These are phyloP conservation scores for Kalmanozyma brasiliensis DNA, from an alignment of 1,284 basidiomycete species.

Conservation along the genomic window DNA sequence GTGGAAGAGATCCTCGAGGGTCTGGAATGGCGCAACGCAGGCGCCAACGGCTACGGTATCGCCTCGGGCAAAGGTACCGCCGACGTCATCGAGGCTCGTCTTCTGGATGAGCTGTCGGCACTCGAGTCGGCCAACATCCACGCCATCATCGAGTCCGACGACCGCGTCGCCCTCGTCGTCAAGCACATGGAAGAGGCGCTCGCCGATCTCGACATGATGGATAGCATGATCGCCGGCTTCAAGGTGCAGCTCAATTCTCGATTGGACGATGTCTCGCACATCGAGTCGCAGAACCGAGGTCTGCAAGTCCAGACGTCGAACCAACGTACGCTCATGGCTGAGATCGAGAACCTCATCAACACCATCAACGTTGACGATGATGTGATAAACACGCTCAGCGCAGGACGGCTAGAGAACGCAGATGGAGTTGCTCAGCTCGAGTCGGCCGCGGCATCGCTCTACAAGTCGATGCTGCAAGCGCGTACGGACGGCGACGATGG, in stretches of 20 bases:
- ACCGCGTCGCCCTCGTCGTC: slow-evolving; percentile 84
- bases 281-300: slow-evolving; percentile 95
- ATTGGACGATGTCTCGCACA: slow-evolving; percentile 86
- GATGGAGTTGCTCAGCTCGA: slow-evolving; percentile 79
- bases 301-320: slow-evolving; percentile 98
- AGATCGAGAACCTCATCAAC: slow-evolving; percentile 73
- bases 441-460: slow-evolving; percentile 84
- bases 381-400: slow-evolving; percentile 80
- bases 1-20: slow-evolving; percentile 98
- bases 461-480: slow-evolving; percentile 93
- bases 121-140: slow-evolving; percentile 82
- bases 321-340: slow-evolving; percentile 74
- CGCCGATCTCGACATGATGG: slow-evolving; percentile 83
- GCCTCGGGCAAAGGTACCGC: slow-evolving; percentile 57
- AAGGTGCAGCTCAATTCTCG: slow-evolving; percentile 64
- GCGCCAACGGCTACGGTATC: slow-evolving; percentile 21
- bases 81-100: slow-evolving; percentile 64
- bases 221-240: slow-evolving; percentile 61
- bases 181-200: slow-evolving; percentile 88
- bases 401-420: slow-evolving; percentile 83
- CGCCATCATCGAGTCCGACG: slow-evolving; percentile 91
- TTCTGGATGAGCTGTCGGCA: slow-evolving; percentile 64
- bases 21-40: slow-evolving; percentile 79
- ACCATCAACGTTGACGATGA: slow-evolving; percentile 89
- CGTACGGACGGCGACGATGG: slow-evolving; percentile 77